A percentile compares a stretch with the other conserved stretches of the same genome.
phyloP scores from a whole-genome alignment of 2,329 filamentous ascomycete species.

The Ophiocordyceps australis region DNA sequence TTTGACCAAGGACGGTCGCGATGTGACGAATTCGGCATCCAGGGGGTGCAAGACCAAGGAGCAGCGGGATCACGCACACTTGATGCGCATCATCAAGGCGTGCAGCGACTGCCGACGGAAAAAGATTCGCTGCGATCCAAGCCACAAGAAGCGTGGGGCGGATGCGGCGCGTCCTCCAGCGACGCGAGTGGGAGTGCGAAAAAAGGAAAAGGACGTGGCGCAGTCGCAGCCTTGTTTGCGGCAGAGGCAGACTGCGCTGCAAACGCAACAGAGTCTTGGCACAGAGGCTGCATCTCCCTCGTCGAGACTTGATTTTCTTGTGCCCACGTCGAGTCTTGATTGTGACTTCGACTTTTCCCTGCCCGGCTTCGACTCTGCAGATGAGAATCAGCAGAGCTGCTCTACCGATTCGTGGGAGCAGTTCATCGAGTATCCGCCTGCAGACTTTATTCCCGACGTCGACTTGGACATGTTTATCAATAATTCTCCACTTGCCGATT shows the following conservation, averaged over 20 bases:
- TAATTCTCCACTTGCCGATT: too few species aligned
- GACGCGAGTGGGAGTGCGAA: constrained; percentile 20
- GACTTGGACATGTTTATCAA: constrained; percentile 28
- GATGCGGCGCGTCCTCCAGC: constrained; percentile 10
- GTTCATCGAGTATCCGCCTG: constrained; percentile 23
- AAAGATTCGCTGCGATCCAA: constrained; percentile 45
- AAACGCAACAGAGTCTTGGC: too few species aligned
- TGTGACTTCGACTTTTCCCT: constrained; percentile 3
- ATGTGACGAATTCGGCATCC: constrained; percentile 44
- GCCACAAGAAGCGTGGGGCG: constrained; percentile 31
- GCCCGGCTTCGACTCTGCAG: constrained; percentile 2
- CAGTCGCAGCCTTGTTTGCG: too few species aligned
- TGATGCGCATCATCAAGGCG: constrained; percentile 52
- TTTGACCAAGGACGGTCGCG: constrained; percentile 42
- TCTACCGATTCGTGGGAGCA: constrained; percentile 27
- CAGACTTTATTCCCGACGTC: constrained; percentile 12
- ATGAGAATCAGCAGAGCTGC: too few species aligned
- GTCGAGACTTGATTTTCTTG: constrained; percentile 4
- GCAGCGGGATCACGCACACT: constrained; percentile 46
- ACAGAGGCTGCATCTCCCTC: too few species aligned
- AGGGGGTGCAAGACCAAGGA: constrained; percentile 49
- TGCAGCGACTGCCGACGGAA: constrained; percentile 43
- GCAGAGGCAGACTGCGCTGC: too few species aligned
- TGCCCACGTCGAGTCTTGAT: constrained; percentile 7
- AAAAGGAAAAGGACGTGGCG: constrained; percentile 5